phyloP scores from a whole-genome alignment of 208 protist species.

The Acanthamoeba culbertsoni region DNA sequence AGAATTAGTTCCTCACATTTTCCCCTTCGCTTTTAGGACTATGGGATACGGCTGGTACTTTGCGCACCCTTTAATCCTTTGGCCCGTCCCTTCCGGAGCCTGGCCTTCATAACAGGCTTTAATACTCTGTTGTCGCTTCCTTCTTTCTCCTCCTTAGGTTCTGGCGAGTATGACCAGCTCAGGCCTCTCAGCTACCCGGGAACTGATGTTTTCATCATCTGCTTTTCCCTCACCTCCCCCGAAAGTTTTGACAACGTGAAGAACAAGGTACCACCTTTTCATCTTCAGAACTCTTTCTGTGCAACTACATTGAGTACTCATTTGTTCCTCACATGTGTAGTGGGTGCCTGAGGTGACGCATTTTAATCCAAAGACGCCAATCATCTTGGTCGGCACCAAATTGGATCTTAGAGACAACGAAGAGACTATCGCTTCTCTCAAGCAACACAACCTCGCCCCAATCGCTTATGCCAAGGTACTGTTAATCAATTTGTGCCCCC shows the following conservation, averaged over 20 bases:
- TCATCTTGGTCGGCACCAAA: constrained; percentile 76
- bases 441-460: constrained; percentile 58
- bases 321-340: background rate
- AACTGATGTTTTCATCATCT: constrained; percentile 83
- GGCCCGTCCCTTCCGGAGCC: no score
- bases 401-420: constrained; percentile 67
- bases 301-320: background rate
- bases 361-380: constrained; percentile 62
- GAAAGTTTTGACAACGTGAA: constrained; percentile 75
- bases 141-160: constrained; percentile 45
- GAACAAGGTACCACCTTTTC: constrained; percentile 61
- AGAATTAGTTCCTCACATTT: no score
- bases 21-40: background rate
- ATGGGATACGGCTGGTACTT: constrained; percentile 58
- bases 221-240: constrained; percentile 77
- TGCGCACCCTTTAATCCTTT: no score
- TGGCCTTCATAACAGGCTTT: no score
- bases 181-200: constrained; percentile 79
- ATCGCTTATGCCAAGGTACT: constrained; percentile 61
- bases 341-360: constrained; percentile 71
- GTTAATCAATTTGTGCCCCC: background rate
- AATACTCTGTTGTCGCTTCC: background rate
- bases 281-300: background rate
- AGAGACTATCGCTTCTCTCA: constrained; percentile 19
- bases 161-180: constrained; percentile 82